Evolutionary conservation across 2,329 filamentous ascomycete genomes (phyloP), one percentile per base, ranked within the genome.

Genomic region (Corinectria fuckeliana): DNA sequence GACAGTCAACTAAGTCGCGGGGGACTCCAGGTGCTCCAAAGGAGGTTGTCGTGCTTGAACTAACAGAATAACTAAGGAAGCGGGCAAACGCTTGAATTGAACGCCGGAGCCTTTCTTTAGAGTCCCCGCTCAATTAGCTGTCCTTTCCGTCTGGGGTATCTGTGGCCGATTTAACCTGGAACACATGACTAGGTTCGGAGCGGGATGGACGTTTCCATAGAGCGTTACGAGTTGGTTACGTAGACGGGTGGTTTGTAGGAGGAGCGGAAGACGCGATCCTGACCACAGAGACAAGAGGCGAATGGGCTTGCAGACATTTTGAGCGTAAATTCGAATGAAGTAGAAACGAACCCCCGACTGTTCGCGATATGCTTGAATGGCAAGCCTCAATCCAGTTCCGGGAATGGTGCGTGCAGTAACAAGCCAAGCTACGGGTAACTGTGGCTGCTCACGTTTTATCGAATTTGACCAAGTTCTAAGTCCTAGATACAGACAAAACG

Each of bases 141-240:
- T 28, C 41, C 5, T 53, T 53, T 38, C 25, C 44, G 13, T 34
- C 52, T n/a, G 25, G 52, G 32, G 52, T 32, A 55, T 41, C 23
- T 34, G 10, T 25, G 13, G 20, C 32, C 14, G 9, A 25, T 26
- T 45, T 18, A 28, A 45, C 25, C 16, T 7, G 23, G 4, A n/a
- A 4, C 14, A 26, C 14, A 7, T 16, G n/a, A 4, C 41, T 4
- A 26, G 14, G 20, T 13, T n/a, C 3, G 13, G 21, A 38, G 41
- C 9, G 13, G 20, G 23, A 44, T 25, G 41, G n/a, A 23, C 41
- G 28, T 28, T 45, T 23, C 23, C n/a, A 45, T 13, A 23, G 13
- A 11, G n/a, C 23, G 5, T 9, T 8, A 34, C n/a, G 5, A 16
- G 16, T 16, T 34, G n/a, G 3, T 4, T 4, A 10, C 14, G 13